Conservation (phyloP, 169 alveolate species). For the Plasmodium malariae region DNA sequence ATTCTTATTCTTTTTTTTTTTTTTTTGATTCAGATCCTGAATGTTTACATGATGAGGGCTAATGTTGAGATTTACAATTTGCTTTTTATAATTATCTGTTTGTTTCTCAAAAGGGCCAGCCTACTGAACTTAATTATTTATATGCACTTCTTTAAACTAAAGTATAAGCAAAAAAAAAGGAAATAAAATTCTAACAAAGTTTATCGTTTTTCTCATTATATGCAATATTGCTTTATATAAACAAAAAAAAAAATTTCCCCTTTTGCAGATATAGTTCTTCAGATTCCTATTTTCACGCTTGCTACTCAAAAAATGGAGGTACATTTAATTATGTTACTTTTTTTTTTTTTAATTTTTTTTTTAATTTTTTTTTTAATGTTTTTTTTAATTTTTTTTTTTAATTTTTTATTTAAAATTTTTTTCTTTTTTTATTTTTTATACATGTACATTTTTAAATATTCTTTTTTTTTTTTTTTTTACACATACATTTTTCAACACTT, state of each 20-base stretch:
- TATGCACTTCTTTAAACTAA: slow-evolving; percentile 63
- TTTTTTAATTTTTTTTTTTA: no score
- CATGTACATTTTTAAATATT: no score
- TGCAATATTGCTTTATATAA: no score
- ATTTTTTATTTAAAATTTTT: no score
- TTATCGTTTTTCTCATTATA: no score
- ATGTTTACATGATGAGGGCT: slow-evolving; percentile 59
- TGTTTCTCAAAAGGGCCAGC: slow-evolving; percentile 60
- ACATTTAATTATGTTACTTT: no score
- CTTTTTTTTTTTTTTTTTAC: no score
- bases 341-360: no score
- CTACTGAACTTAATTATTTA: slow-evolving; percentile 53
- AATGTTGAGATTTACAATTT: slow-evolving; percentile 70
- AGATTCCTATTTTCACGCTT: slow-evolving; percentile 76
- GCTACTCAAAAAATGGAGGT: slow-evolving; percentile 75
- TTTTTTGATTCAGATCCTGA: slow-evolving; percentile 32
- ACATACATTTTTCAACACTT: background rate
- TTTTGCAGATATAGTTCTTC: slow-evolving; percentile 45
- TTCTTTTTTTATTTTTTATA: no score
- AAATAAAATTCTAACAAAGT: no score
- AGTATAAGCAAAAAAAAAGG: slow-evolving; percentile 27
- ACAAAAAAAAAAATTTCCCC: no score
- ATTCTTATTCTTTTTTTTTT: background rate
- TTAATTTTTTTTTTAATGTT: no score
- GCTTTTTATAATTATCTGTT: slow-evolving; percentile 58